Percentiles rank a stretch among this genome's conserved stretches.
Evolutionary conservation across 169 alveolate species (phyloP).

Genomic region (Plasmodium adleri): DNA sequence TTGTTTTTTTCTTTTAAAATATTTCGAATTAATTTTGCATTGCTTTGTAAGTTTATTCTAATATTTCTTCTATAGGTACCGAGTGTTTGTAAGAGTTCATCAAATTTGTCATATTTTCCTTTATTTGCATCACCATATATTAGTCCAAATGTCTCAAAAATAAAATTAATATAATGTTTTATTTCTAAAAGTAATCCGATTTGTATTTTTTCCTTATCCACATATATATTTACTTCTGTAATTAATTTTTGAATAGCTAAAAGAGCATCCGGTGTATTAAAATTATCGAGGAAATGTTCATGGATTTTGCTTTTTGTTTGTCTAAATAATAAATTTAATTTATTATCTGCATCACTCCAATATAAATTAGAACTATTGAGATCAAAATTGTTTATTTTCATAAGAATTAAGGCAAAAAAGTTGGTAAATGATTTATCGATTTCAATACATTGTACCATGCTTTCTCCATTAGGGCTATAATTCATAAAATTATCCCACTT

Average conservation of each 20-base stretch:
- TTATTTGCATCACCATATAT: conserved; percentile 76
- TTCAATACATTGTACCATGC: conserved; percentile 94
- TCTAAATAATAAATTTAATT: conserved; percentile 76
- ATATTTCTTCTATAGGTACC: conserved; percentile 81
- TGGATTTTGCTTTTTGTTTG: conserved; percentile 73
- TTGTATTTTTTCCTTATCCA: conserved; percentile 76
- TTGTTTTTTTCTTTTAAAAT: conserved; percentile 71
- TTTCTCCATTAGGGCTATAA: conserved; percentile 90
- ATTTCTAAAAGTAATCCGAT: conserved; percentile 71
- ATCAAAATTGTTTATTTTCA: conserved; percentile 85
- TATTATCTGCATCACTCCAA: conserved; percentile 79
- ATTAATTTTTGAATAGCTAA: conserved; percentile 82
- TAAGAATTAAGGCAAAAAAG: conserved; percentile 93
- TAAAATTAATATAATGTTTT: conserved; percentile 78
- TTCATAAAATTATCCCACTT: conserved; percentile 94
- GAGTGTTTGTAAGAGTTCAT: conserved; percentile 60
- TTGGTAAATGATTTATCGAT: conserved; percentile 93
- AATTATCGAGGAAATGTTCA: conserved; percentile 79
- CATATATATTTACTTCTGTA: conserved; percentile 82
- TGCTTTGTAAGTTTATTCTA: conserved; percentile 57
- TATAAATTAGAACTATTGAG: conserved; percentile 75
- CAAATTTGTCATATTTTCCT: conserved; percentile 57
- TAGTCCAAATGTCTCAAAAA: conserved; percentile 82
- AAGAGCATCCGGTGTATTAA: conserved; percentile 92
- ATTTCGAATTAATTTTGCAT: conserved; percentile 80